Conservation (phyloP, 2,329 filamentous ascomycete genomes). For the Paraphoma sp. region DNA sequence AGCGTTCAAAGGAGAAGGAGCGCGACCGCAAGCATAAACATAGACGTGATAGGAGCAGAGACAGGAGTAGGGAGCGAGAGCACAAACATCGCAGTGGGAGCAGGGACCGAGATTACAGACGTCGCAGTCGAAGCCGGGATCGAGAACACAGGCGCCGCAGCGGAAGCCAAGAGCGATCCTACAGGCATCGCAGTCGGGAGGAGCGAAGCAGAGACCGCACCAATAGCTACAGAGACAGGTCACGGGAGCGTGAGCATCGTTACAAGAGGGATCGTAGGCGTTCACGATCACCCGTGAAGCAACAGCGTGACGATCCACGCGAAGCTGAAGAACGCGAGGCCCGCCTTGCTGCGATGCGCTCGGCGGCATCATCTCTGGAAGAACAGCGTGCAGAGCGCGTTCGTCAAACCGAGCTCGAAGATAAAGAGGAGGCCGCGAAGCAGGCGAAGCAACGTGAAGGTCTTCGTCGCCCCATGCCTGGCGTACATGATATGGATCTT, state of each 20-base stretch:
- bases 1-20: conserved; percentile 44
- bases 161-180: no score
- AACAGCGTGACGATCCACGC: neutral
- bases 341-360: neutral
- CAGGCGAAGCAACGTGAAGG: neutral
- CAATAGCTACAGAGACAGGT: no score
- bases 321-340: neutral
- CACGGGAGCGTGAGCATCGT: no score
- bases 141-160: no score
- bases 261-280: no score
- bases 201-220: no score
- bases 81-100: conserved; percentile 26
- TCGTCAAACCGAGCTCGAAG: neutral
- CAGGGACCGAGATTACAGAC: no score
- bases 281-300: neutral
- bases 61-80: conserved; percentile 5
- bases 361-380: neutral
- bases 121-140: no score
- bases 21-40: conserved; percentile 57
- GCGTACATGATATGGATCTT: neutral
- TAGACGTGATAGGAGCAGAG: conserved; percentile 34
- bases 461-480: neutral
- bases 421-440: neutral
- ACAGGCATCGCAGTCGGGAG: no score
- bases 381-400: neutral